Base-by-base conservation (phyloP, 768 basidiomycete species). In the Tephrocybe sp. region DNA sequence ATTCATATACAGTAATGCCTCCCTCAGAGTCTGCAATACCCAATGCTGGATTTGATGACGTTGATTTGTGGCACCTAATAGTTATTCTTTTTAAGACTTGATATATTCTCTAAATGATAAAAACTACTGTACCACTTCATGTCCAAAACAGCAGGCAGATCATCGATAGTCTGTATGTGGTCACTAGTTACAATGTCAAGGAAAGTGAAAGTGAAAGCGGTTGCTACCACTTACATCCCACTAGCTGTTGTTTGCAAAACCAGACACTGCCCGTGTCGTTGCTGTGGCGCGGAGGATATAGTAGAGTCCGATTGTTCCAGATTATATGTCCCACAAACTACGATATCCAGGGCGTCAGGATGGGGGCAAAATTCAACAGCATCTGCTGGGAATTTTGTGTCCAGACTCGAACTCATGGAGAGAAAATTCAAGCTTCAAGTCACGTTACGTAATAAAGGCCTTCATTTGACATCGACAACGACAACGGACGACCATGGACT, bases 301-400 rank as follows among this genome's bases (percentile, higher is more conserved):
- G 42, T 44, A 24, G 38, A 49, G 19, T 44, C 35, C 44, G 34
- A 38, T 27, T 47, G 21, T n/a, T 84, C 73, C 18, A 98, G 77
- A 57, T 91, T 84, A 70, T 99, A 99, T 0, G 96, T 98, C 18
- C 96, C 96, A 59, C 92, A 92, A 1, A 86, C 87, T 51, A 98
- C 78, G 22, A 97, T 68, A 56, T 86, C 70, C 2, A 74, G 69
- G 41, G 73, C 75, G 21, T 71, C 70, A 11, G 75, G 73, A 48
- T 79, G 79, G 4, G 94, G 95, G 57, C 91, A 94, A 64, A 94
- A 98, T 60, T 98, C 97, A 47, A 93, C 77, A 9, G 88, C 83
- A 66, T 97, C 94, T 18, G 93, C 94, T 9, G 92, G 92, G 60
- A 82, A 86, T n/a, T 72, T 67, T 1, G 93, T 96, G 66, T 92